Evolutionary conservation across 345 rosid genomes (phyloP), one percentile per base, ranked within the genome.

Genomic region (Leavenworthia alabamica): DNA sequence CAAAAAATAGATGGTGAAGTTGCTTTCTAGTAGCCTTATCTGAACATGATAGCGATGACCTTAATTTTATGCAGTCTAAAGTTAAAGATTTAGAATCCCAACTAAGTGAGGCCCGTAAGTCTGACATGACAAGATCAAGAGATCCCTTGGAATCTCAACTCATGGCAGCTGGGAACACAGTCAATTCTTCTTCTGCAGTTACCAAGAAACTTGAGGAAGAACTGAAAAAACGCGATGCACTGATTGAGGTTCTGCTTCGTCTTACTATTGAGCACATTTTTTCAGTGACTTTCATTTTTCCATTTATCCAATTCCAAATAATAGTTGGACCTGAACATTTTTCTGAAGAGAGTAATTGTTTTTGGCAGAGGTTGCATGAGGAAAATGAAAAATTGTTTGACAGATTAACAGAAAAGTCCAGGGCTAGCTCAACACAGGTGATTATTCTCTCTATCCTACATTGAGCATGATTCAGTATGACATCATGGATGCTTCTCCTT

Each of bases 381-480:
- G 99, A 93, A 82, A 93, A 93, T 52, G 96, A 93, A 77, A 93
- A 93, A 72, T 75, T 93, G 73, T 93, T 93, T 70, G 99, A 93
- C 59, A 89, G 99, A 73, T 85, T 93, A 70, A 86, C 99, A 8
- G 97, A 93, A 74, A 93, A 83, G 75, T 87, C 96, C 46, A 24
- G 62, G 52, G 84, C 64, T 74, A 78, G 68, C 44, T 75, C 90
- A 3, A 86, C 94, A 3, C 86, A 81, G 97, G 99, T 93, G 77
- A 26, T 60, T 68, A 22, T 64, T 43, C 35, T 62, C 40, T 36
- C 41, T 55, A 28, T 20, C 23, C 29, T 45, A 70, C 37, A 20
- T 33, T 35, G 44, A 23, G 43, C 27, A 32, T 65, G 62, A 15
- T 54, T n/a, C n/a, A n/a, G n/a, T n/a, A n/a, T n/a, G n/a, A n/a